Percentiles rank a stretch among this genome's conserved stretches.
Conservation (phyloP, 768 basidiomycete genomes). For the Suillus subluteus region DNA sequence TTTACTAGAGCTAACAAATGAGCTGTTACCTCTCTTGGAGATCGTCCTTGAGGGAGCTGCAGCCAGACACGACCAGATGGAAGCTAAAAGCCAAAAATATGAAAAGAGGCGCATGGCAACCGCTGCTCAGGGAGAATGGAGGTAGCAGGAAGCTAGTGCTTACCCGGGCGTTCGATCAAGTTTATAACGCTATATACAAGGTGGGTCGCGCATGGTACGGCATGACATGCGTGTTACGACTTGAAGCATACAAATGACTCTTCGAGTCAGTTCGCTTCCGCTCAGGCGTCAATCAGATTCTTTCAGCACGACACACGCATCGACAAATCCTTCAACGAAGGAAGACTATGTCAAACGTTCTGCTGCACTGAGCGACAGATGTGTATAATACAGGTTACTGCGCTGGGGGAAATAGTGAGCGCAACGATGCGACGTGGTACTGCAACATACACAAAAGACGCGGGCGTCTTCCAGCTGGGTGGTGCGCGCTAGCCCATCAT, state of each 20-base stretch:
- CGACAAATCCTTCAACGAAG: neutral
- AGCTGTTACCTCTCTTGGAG: constrained; percentile 33
- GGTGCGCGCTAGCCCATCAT: neutral
- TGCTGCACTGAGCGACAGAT: neutral
- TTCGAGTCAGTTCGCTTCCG: neutral
- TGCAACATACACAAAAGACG: neutral
- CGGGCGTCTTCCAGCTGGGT: neutral
- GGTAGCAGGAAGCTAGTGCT: neutral
- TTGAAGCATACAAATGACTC: neutral
- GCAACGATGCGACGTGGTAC: neutral
- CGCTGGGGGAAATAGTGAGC: neutral
- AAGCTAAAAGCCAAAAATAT: neutral
- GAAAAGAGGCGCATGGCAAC: neutral
- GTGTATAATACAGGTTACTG: neutral
- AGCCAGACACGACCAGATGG: constrained; percentile 15
- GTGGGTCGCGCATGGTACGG: neutral
- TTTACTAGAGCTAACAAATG: constrained; percentile 51
- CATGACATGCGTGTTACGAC: neutral
- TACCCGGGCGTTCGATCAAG: neutral
- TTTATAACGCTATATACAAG: neutral
- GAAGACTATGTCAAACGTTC: neutral
- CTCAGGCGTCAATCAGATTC: neutral
- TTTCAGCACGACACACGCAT: neutral
- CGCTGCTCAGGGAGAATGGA: neutral
- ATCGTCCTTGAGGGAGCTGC: constrained; percentile 36